phyloP scores from a whole-genome alignment of 129 eudicot genomes.

The Smallanthus sonchifolius region DNA sequence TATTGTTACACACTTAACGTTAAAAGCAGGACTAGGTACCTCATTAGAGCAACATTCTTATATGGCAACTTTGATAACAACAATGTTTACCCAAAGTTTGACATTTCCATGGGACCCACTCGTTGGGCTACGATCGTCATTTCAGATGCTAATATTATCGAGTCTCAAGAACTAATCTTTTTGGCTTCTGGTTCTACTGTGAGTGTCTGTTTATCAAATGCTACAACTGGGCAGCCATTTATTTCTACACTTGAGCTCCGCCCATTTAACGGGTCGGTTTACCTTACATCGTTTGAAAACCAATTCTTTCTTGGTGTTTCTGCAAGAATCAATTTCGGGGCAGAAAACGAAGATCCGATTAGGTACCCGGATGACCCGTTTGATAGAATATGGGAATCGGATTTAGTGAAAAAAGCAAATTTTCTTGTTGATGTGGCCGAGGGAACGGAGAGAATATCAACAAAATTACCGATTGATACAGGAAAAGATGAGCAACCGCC shows the following conservation, averaged over 20 bases:
- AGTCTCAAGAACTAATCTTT: conserved; percentile 74
- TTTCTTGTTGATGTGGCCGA: conserved; percentile 94
- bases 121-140: conserved; percentile 94
- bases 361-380: conserved; percentile 98
- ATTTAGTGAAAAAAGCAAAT: conserved; percentile 72
- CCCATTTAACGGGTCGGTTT: conserved; percentile 82
- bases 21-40: conserved; percentile 74
- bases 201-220: conserved; percentile 92
- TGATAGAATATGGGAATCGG: conserved; percentile 95
- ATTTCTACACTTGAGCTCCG: conserved; percentile 95
- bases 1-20: conserved; percentile 85
- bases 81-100: conserved; percentile 93
- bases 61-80: conserved; percentile 83
- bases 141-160: conserved; percentile 79
- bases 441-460: conserved; percentile 79
- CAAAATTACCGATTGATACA: conserved; percentile 54
- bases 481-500: conserved; percentile 68
- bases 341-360: conserved; percentile 71
- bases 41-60: conserved; percentile 84
- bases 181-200: conserved; percentile 67
- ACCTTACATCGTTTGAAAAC: conserved; percentile 65
- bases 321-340: conserved; percentile 94
- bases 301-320: conserved; percentile 80
- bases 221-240: conserved; percentile 90
- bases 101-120: conserved; percentile 86